Conservation (phyloP, 768 basidiomycete genomes). For the Termitomyces sp. region DNA sequence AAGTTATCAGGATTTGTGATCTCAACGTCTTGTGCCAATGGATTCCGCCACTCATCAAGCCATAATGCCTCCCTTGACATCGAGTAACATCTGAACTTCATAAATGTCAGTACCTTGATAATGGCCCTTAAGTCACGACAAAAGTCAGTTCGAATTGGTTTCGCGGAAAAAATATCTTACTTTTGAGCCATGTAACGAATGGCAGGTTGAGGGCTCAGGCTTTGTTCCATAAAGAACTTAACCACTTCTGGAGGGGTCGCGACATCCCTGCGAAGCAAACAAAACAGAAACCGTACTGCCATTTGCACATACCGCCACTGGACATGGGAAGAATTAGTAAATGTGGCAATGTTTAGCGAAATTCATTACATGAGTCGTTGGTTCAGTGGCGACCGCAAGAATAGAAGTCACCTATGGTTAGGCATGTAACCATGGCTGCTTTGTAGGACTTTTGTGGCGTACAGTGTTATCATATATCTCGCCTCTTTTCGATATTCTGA, state of each 20-base stretch:
- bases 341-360: constrained; percentile 1
- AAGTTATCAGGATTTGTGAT: constrained; percentile 47
- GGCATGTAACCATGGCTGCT: constrained; percentile 8
- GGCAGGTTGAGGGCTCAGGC: constrained; percentile 65
- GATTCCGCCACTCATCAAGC: constrained; percentile 68
- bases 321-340: constrained; percentile 8
- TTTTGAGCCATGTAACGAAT: constrained; percentile 62
- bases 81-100: constrained; percentile 76
- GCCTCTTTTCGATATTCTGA: constrained; percentile 40
- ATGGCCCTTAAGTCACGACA: constrained; percentile 44
- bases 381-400: constrained; percentile 51
- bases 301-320: constrained; percentile 84
- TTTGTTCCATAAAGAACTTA: constrained; percentile 59
- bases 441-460: constrained; percentile 5
- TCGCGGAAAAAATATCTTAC: constrained; percentile 26
- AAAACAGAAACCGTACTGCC: constrained; percentile 54
- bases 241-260: constrained; percentile 47
- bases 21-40: constrained; percentile 41
- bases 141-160: constrained; percentile 1
- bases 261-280: constrained; percentile 60
- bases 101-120: constrained; percentile 56
- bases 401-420: constrained; percentile 49
- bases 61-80: constrained; percentile 60
- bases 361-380: constrained; percentile 65
- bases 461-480: constrained; percentile 48